Evolutionary conservation across 495 filamentous ascomycete genomes (phyloP), one percentile per base, ranked within the genome.

Genomic region (Hypoxylon trugodes): DNA sequence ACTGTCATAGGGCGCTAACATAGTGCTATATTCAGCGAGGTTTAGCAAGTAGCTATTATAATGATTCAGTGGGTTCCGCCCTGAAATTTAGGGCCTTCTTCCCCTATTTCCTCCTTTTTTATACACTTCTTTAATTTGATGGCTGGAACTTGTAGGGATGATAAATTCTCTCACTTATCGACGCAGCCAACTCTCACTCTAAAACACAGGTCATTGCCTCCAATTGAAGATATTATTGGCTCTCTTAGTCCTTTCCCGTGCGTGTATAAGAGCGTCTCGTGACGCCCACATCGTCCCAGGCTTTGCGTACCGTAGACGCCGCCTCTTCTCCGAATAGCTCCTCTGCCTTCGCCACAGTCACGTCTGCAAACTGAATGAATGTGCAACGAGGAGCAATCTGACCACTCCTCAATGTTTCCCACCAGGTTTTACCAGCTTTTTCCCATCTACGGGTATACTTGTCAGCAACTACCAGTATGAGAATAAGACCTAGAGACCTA

Each of bases 351-450:
- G 76, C 74, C 3, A 75, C 73, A 3, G 77, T 79, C 21, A 73
- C 75, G 28, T 77, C 75, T 18, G 77, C 74, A 57, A 79, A 79
- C 65, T 79, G 75, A 13, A 73, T 46, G 35, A 79, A 79, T 16
- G 71, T 76, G 65, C 73, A 76, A 9, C 54, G 42, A 18, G 69
- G 40, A 8, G 74, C 70, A 25, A 79, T 46, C 28, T 72, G 68
- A 6, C 74, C 77, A 56, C 73, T 76, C 12, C 51, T 62, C 74
- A 79, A 76, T 1, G 80, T 73, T 63, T 77, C 74, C 74, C 77
- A 84, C 81, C 81, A 84, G 54, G 82, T 73, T 64, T 78, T 75
- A 7, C 81, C 81, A 7, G 76, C 78, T 66, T 75, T 79, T 68
- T 83, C 78, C 81, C 81, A 84, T 2, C 74, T 70, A 24, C 33